Base-by-base conservation (phyloP, 2,329 filamentous ascomycete genomes). In the Fusarium denticulatum region DNA sequence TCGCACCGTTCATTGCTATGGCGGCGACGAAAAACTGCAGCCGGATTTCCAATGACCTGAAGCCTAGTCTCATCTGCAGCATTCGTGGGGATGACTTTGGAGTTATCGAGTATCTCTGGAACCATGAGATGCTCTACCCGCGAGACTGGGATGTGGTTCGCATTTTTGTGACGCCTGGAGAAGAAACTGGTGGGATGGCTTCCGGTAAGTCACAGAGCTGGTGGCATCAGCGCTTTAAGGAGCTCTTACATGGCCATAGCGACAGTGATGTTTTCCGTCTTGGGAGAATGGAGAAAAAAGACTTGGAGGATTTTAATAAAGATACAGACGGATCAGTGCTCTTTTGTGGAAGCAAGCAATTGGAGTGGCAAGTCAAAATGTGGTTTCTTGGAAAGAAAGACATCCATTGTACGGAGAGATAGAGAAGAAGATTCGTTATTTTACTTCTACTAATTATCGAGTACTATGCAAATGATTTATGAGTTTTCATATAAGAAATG, bases 331-430 rank as follows among this genome's bases (percentile, higher is more conserved):
- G 37, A 0, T 30, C 36, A 3, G 64, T 68, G 18, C 15, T 68
- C 0, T 68, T 68, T 15, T 68, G 65, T 8, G 64, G 65, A 0
- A 61, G 64, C 7, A 68, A 62, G 6, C 65, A 67, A 9, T 22
- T 68, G 8, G 65, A 68, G 9, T 68, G 65, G 65, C 64, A 68
- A 15, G 55, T 62, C 2, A 68, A 55, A 14, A 62, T 68, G 64
- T 68, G 65, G 65, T 30, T 68, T 3, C 40, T 68, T 2, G 37
- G 30, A 1, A 68, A 32, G 22, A 46, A 14, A 18, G 14, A 43
- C 5, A 26, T 67, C 7, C 36, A 68, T 11, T 37, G 64, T 4
- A 68, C 55, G 6, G 55, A 68, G 4, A 62, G 64, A 43, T 68
- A 53, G n/a, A 28, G 12, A 28, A 22, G 20, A 7, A 22, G 7